Evolutionary conservation across 1,139 yeast species (phyloP), one percentile per base, ranked within the genome.

Genomic region (Blastobotrys apis): DNA sequence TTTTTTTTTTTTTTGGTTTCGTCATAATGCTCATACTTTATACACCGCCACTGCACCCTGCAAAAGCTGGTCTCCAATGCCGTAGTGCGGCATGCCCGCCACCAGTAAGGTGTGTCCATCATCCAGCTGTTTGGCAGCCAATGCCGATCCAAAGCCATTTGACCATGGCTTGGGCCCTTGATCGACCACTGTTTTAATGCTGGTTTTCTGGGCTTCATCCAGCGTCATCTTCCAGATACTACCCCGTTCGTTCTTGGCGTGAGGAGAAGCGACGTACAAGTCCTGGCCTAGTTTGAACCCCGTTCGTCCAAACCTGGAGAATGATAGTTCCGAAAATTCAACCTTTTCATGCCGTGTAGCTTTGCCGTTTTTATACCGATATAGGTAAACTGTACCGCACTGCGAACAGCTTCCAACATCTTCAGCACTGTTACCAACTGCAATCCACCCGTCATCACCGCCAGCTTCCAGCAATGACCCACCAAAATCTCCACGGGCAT

Each of bases 71-170:
- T 57, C 62, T 9, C 60, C 59, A 26, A 59, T 57, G 8, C 75
- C 73, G 50, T 58, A 71, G 33, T 64, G 62, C 1, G 81, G 79
- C 60, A 72, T 66, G 1, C 81, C 78, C 4, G 74, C 62, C 5
- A 70, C 60, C 22, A 76, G 33, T 27, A 57, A 40, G 1, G 47
- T 47, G 8, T 48, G 48, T 16, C 53, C 55, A 21, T 50, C 39
- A 17, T 51, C 62, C 1, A 58, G 45, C 3, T 52, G 46, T 19
- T 55, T 53, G 1, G 57, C 57, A 2, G 57, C 64, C 12, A 74
- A 32, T 0, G 66, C 48, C 8, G 59, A 51, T 1, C 79, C 80
- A 55, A 71, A 74, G 13, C 71, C 74, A 5, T 66, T 55, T 35
- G 60, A 63, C 3, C 70, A 54, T 1, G 62, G 72, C 12, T 52